Base-by-base conservation (phyloP, 768 basidiomycete genomes). In the Mycena indigotica region DNA sequence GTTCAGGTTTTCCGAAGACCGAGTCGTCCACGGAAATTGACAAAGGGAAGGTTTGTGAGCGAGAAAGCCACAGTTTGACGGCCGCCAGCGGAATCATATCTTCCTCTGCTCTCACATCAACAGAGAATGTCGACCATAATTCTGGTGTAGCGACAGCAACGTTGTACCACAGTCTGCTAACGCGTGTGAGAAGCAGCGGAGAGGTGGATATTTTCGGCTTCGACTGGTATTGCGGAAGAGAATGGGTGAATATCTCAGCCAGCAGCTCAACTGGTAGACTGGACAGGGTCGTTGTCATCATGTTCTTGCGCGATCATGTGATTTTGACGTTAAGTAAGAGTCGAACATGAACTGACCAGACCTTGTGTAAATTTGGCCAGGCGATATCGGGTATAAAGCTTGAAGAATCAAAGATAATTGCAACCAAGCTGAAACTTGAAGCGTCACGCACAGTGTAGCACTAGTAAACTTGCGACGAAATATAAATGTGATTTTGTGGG, bases 21-120 rank as follows among this genome's bases (percentile, higher is more conserved):
- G 26, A 19, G 19, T 52, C 56, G 38, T 30, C 13, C 3, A 57
- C 19, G 0, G 23, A 30, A 17, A 58, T 58, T 3, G 45, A 0
- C 1, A 58, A 52, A 16, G 57, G 51, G 26, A 48, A 28, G 10
- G 28, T 50, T 5, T 40, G 51, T 21, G 57, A 45, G 10, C 39
- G 51, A n/a, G 57, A 53, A 5, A 58, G 57, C 57, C 56, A 52
- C 5, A 46, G 16, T n/a, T n/a, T n/a, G n/a, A n/a, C n/a, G n/a
- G n/a, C n/a, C n/a, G n/a, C n/a, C n/a, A n/a, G n/a, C n/a, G n/a
- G n/a, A n/a, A n/a, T n/a, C n/a, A n/a, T n/a, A n/a, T n/a, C n/a
- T n/a, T n/a, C n/a, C n/a, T n/a, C n/a, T 41, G 28, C 16, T 13
- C 45, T 48, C 2, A 19, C 1, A 12, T 30, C 24, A 28, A 30